Evolutionary conservation across 306 rosid species (phyloP), one percentile per base, ranked within the genome.

Genomic region (Castanea crenata): DNA sequence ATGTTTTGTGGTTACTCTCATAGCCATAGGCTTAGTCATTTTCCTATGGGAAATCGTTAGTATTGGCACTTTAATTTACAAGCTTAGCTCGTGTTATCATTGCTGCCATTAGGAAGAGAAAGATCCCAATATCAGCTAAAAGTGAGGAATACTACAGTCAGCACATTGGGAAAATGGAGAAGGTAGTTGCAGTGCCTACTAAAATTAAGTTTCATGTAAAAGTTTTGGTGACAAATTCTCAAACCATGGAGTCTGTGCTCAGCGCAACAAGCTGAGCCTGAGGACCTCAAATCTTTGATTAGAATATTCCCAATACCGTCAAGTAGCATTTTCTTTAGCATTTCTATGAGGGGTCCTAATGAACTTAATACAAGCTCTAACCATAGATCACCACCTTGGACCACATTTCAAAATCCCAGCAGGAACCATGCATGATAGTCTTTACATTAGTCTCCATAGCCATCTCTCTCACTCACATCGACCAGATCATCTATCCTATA

Each of bases 191-290:
- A 56, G 8, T 57, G 18, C 78, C 73, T 21, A 27, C 62, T 8
- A 71, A 65, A 27, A 41, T 41, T 2, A 41, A 83, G 69, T 27
- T 83, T 83, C 76, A 75, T 85, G 87, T 83, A 76, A 10, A 49
- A 12, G 12, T 1, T 49, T 49, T 49, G 54, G 15, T 49, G 16
- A 49, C 54, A 49, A 12, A 49, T 49, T 49, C 79, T 76, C 55
- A 92, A 84, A 79, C 83, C 76, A 55, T 92, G 94, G 94, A 84
- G 74, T 15, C 73, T 90, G 5, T 87, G 92, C 85, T 76, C 83
- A 23, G 44, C 87, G n/a, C 80, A 89, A 75, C 90, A 90, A 77
- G 92, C 86, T 6, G 91, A 92, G 76, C 91, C 86, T 6, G 92
- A 92, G 76, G 89, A 89, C 61, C 77, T 92, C 10, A 92, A 90